A percentile compares a stretch with the other conserved stretches of the same genome.
phyloP scores from a whole-genome alignment of 768 basidiomycete genomes.

The Mycena haematopus region DNA sequence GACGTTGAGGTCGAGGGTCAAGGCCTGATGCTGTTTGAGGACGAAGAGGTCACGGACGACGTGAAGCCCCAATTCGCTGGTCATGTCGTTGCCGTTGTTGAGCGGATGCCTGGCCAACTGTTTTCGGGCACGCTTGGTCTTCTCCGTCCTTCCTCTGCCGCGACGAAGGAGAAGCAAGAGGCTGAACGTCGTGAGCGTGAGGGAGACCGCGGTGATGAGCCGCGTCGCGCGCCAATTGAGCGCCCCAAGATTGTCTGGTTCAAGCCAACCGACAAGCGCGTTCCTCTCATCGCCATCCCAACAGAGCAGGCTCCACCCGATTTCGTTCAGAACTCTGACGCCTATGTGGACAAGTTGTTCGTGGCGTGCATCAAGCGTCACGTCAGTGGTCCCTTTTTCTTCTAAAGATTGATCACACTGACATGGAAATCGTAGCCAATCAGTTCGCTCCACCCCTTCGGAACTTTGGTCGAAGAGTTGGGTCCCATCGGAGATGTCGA shows the following conservation, averaged over 20 bases:
- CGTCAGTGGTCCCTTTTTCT: constrained; percentile 54
- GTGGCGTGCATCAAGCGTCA: constrained; percentile 99
- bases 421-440: constrained; percentile 64
- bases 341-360: constrained; percentile 89
- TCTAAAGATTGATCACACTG: constrained; percentile 8
- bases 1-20: constrained; percentile 99
- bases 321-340: constrained; percentile 94
- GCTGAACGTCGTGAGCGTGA: constrained; percentile 97
- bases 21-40: constrained; percentile 94
- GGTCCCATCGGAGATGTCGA: constrained; percentile 99
- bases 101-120: constrained; percentile 97
- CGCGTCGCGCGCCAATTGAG: constrained; percentile 77
- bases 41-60: constrained; percentile 98
- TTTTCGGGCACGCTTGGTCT: constrained; percentile 98
- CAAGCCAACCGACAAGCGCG: constrained; percentile 99
- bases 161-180: constrained; percentile 98
- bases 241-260: constrained; percentile 99
- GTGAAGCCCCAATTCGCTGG: constrained; percentile 98
- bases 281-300: constrained; percentile 97
- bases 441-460: constrained; percentile 98
- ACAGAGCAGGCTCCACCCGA: constrained; percentile 97
- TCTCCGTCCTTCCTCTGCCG: constrained; percentile 93
- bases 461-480: constrained; percentile 96
- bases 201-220: constrained; percentile 88
- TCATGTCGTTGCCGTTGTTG: constrained; percentile 99